Percentiles rank a stretch among this genome's conserved stretches.
Evolutionary conservation across 306 rosid genomes (phyloP).

Genomic region (Vigna radiata): DNA sequence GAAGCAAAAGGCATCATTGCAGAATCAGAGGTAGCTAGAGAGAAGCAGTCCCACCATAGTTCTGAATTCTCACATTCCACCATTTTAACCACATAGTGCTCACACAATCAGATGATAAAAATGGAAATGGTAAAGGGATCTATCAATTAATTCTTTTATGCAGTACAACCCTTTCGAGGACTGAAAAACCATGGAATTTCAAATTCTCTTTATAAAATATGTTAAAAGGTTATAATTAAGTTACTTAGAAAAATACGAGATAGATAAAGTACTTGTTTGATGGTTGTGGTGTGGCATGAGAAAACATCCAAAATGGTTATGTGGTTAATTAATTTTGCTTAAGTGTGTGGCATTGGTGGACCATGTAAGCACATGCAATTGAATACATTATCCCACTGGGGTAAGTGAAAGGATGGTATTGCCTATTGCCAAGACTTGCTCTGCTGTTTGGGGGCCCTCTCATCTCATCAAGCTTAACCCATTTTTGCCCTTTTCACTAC

Average conservation of each 20-base stretch:
- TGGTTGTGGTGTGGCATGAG: not conserved
- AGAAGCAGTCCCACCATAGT: not conserved
- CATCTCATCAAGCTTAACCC: slow-evolving; percentile 17
- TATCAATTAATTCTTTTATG: slow-evolving; percentile 36
- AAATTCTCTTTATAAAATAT: not conserved
- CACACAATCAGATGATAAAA: slow-evolving; percentile 35
- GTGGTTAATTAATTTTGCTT: not conserved
- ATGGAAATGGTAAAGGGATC: slow-evolving; percentile 34
- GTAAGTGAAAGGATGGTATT: slow-evolving; percentile 34
- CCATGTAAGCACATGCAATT: slow-evolving; percentile 44
- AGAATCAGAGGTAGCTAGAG: slow-evolving; percentile 29
- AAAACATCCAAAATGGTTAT: not conserved
- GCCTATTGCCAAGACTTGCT: slow-evolving; percentile 37
- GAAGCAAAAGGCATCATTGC: slow-evolving; percentile 34
- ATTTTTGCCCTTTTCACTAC: slow-evolving; percentile 35
- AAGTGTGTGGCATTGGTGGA: slow-evolving; percentile 8
- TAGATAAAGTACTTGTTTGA: not conserved
- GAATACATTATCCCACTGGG: slow-evolving; percentile 30
- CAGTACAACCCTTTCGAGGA: slow-evolving; percentile 3
- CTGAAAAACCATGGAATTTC: not conserved
- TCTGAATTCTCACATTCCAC: not conserved
- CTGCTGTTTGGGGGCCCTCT: slow-evolving; percentile 52
- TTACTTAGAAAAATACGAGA: no score
- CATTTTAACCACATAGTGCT: slow-evolving; percentile 36
- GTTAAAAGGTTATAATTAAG: no score